These are phyloP conservation scores for Penicillium sp. DNA, from an alignment of 2,329 filamentous ascomycete genomes.

Conservation along the genomic window DNA sequence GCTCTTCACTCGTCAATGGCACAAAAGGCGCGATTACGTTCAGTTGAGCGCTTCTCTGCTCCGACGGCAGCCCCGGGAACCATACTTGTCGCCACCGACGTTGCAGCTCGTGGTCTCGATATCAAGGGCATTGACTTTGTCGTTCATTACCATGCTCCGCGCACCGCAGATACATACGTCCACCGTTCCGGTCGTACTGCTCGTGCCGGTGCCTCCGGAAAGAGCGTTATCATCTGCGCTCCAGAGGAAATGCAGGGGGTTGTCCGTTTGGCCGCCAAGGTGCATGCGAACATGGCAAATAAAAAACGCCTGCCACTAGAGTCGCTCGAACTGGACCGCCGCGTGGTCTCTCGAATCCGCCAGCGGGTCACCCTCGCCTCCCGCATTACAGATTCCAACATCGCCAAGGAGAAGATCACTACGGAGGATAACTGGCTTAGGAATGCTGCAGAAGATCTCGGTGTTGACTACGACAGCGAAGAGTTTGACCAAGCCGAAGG, in stretches of 20 bases:
- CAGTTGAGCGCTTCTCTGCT: constrained; percentile 84
- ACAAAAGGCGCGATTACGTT: constrained; percentile 92
- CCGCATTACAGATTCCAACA: constrained; percentile 77
- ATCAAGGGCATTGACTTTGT: constrained; percentile 89
- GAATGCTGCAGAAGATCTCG: constrained; percentile 85
- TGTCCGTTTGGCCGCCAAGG: constrained; percentile 81
- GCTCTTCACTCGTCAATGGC: constrained; percentile 92
- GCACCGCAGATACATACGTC: constrained; percentile 90
- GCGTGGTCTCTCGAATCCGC: constrained; percentile 75
- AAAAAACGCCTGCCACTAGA: constrained; percentile 68
- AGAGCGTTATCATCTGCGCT: constrained; percentile 85
- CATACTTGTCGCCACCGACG: constrained; percentile 89
- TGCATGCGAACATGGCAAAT: constrained; percentile 68
- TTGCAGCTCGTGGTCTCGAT: constrained; percentile 90
- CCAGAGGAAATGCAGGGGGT: constrained; percentile 90
- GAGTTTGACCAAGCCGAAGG: constrained; percentile 71
- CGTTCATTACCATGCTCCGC: constrained; percentile 93
- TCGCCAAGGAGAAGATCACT: constrained; percentile 85
- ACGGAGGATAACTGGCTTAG: constrained; percentile 85
- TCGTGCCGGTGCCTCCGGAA: constrained; percentile 75
- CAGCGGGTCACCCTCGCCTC: constrained; percentile 82
- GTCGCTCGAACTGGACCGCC: constrained; percentile 81
- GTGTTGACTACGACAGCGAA: constrained; percentile 90
- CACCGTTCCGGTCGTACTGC: constrained; percentile 95
- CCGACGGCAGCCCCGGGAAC: constrained; percentile 59